Evolutionary conservation across 441 rosid species (phyloP).

Genomic region (Metrosideros polymorpha): DNA sequence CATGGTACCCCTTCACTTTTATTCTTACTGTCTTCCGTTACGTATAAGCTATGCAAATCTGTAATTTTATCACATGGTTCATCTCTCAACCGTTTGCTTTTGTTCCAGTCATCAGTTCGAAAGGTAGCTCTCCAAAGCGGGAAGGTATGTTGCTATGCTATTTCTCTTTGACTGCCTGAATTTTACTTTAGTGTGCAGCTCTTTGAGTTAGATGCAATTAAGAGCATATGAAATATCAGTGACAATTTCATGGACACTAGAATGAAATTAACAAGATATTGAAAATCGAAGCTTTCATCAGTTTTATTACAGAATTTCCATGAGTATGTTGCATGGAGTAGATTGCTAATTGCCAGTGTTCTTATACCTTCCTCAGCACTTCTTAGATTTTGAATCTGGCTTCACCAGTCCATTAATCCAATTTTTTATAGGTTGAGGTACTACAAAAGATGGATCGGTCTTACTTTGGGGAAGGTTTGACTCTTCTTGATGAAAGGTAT

Average conservation of each 20-base stretch:
- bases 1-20: background rate
- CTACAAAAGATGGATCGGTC: slow-evolving; percentile 44
- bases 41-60: background rate
- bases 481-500: slow-evolving; percentile 80
- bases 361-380: background rate
- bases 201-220: background rate
- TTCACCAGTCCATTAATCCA: background rate
- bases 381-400: background rate
- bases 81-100: background rate
- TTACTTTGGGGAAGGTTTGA: slow-evolving; percentile 89
- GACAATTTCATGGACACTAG: background rate
- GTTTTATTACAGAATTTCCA: background rate
- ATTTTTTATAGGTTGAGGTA: slow-evolving; percentile 43
- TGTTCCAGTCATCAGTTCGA: slow-evolving; percentile 80
- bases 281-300: background rate
- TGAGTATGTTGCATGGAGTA: background rate
- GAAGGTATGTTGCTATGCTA: slow-evolving; percentile 37
- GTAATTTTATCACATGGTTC: background rate
- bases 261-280: background rate
- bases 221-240: background rate
- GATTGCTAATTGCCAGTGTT: background rate
- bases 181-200: background rate
- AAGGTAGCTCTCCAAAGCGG: slow-evolving; percentile 69
- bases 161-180: background rate
- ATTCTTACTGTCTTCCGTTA: background rate